These are phyloP conservation scores for Anastatica hierochuntica DNA, from an alignment of 345 rosid species.

Conservation along the genomic window DNA sequence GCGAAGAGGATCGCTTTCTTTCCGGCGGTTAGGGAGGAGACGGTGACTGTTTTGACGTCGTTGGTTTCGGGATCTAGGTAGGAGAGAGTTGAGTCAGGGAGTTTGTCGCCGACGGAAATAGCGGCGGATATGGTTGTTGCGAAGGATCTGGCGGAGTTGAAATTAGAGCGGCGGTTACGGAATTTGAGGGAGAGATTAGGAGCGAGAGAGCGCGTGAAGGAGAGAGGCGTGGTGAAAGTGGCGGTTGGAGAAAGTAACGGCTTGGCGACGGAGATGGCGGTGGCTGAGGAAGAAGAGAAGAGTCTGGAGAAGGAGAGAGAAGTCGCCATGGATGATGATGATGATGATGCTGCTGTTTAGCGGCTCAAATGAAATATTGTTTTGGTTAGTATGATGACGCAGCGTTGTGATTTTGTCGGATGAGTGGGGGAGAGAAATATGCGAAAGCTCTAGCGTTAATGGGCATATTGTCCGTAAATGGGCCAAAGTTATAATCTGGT, in stretches of 20 bases:
- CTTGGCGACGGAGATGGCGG: conserved; percentile 20
- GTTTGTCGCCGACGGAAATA: conserved; percentile 71
- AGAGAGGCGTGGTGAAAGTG: conserved; percentile 19
- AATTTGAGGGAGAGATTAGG: conserved; percentile 22
- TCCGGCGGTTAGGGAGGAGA: conserved; percentile 61
- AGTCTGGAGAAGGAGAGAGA: conserved; percentile 45
- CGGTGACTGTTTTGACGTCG: conserved; percentile 70
- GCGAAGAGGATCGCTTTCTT: conserved; percentile 78
- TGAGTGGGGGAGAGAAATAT: too few relatives aligned
- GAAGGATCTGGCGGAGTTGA: conserved; percentile 27
- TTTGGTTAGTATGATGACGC: too few relatives aligned
- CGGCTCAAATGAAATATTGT: too few relatives aligned
- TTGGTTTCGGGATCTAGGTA: conserved; percentile 55
- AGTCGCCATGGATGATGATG: conserved; percentile 28
- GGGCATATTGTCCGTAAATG: too few relatives aligned
- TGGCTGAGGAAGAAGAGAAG: conserved; percentile 32
- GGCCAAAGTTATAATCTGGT: too few relatives aligned
- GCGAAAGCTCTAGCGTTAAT: too few relatives aligned
- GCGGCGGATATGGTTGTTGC: conserved; percentile 32
- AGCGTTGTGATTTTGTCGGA: too few relatives aligned
- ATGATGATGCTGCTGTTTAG: too few relatives aligned
- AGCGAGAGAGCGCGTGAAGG: conserved; percentile 29
- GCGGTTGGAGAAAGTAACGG: conserved; percentile 22
- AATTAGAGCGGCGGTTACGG: conserved; percentile 17
- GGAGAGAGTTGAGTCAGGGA: conserved; percentile 79